Evolutionary conservation across 352 stramenopile genomes (phyloP).

Genomic region (Globisporangium mamillatum): DNA sequence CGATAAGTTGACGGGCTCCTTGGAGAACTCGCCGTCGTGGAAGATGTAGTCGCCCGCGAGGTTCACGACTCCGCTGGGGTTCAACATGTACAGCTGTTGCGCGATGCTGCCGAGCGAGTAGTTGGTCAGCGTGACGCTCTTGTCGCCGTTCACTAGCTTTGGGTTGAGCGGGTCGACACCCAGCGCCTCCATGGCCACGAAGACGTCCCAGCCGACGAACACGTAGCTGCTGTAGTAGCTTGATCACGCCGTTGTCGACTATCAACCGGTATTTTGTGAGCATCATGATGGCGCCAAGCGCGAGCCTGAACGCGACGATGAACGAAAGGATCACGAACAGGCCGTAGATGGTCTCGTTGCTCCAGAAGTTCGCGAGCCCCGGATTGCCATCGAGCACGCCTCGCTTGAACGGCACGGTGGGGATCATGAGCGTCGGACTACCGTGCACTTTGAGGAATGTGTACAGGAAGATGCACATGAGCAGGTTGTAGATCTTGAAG

Average conservation of each 20-base stretch:
- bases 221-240: not conserved
- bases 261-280: not conserved
- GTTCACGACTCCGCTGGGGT: constrained; percentile 24
- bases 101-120: constrained; percentile 40
- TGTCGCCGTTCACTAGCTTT: constrained; percentile 20
- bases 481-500: constrained; percentile 23
- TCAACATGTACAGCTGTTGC: constrained; percentile 47
- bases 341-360: constrained; percentile 52
- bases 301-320: not conserved
- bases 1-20: not conserved
- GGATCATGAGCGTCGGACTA: not conserved
- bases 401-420: constrained; percentile 17
- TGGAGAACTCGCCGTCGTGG: not conserved
- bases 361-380: constrained; percentile 41
- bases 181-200: constrained; percentile 29
- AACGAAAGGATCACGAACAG: constrained; percentile 35
- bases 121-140: constrained; percentile 20
- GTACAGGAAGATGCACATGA: constrained; percentile 4
- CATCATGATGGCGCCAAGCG: not conserved
- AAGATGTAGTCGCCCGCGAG: constrained; percentile 1
- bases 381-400: constrained; percentile 36
- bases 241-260: not conserved
- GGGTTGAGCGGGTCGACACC: constrained; percentile 46
- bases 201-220: constrained; percentile 14
- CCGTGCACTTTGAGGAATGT: not conserved